Percentiles rank a stretch among this genome's conserved stretches.
These are phyloP conservation scores for Cyclotella cryptica DNA, from an alignment of 108 stramenopile species.

Conservation along the genomic window DNA sequence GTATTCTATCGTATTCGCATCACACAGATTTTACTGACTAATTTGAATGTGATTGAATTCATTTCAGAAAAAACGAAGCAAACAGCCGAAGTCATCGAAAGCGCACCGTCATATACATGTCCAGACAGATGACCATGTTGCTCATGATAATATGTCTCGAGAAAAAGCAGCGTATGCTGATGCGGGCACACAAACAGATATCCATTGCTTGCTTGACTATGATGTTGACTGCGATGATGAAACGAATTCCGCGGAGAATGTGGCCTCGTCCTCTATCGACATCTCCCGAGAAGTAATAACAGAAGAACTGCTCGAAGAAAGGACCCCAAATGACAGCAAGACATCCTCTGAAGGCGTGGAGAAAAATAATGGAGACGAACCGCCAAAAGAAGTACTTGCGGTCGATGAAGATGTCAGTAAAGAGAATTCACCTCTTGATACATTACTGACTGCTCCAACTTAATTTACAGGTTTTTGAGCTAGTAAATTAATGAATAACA, in stretches of 20 bases:
- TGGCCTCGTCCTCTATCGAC: not conserved
- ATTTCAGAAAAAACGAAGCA: not conserved
- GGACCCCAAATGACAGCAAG: not conserved
- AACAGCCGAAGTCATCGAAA: not conserved
- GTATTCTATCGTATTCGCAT: not conserved
- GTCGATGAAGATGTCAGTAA: too few species aligned
- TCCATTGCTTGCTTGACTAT: not conserved
- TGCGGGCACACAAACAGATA: slow-evolving; percentile 12
- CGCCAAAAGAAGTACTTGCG: too few species aligned
- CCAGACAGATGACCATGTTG: slow-evolving; percentile 6
- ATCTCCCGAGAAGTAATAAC: not conserved
- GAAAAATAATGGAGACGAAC: not conserved
- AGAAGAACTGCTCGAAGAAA: not conserved
- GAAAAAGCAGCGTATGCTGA: not conserved
- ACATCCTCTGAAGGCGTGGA: not conserved
- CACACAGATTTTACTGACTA: not conserved
- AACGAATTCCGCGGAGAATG: not conserved
- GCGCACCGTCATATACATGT: not conserved
- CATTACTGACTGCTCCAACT: too few species aligned
- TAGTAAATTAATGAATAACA: too few species aligned
- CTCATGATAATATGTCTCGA: not conserved
- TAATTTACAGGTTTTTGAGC: too few species aligned
- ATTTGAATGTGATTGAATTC: not conserved
- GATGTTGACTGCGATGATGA: not conserved
- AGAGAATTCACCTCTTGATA: too few species aligned